Conservation (phyloP, 176 grass and related monocot genomes). For the Oryza punctata region DNA sequence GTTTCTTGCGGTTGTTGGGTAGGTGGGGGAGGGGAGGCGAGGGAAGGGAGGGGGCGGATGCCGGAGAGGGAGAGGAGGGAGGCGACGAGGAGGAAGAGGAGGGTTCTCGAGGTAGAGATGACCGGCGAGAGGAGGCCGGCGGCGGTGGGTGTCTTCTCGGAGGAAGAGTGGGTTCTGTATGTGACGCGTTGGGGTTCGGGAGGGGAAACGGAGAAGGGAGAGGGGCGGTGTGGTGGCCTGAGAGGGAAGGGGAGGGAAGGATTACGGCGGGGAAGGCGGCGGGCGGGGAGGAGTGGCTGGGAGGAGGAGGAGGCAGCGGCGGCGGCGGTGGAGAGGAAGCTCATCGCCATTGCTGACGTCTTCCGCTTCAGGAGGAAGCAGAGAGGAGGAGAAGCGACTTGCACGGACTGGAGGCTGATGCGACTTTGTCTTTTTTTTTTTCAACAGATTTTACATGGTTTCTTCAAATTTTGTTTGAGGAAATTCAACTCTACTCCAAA, state of each 20-base stretch:
- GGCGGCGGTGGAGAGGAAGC: slow-evolving; percentile 27
- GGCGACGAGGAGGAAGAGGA: slow-evolving; percentile 36
- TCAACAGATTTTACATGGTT: neutral
- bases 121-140: slow-evolving; percentile 21
- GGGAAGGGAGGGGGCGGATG: slow-evolving; percentile 19
- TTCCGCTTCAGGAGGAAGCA: neutral
- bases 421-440: neutral
- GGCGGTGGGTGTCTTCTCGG: slow-evolving; percentile 1
- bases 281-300: neutral
- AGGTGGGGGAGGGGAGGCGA: slow-evolving; percentile 22
- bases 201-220: neutral
- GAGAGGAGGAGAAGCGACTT: neutral
- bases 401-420: too few species aligned
- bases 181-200: neutral
- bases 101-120: slow-evolving; percentile 25
- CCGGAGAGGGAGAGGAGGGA: slow-evolving; percentile 45
- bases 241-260: neutral
- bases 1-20: slow-evolving; percentile 7
- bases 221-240: neutral
- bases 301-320: neutral
- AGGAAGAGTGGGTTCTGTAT: neutral
- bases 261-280: neutral
- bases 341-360: slow-evolving; percentile 43
- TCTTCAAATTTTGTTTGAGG: neutral
- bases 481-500: neutral